Percentiles rank a stretch among this genome's conserved stretches.
phyloP scores from a whole-genome alignment of 208 protist species.

The Entamoeba dispar region DNA sequence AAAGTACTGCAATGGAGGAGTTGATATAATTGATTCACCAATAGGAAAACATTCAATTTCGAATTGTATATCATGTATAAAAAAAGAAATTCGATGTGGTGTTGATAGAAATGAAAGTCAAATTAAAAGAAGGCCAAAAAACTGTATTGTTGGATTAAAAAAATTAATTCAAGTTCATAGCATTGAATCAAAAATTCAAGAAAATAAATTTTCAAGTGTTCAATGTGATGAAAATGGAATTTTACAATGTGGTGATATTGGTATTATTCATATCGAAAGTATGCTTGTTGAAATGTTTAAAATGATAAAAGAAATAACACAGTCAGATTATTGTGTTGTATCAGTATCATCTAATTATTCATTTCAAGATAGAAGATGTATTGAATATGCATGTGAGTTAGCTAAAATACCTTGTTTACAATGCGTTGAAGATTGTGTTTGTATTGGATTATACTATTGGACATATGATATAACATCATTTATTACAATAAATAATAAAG shows the following conservation, averaged over 20 bases:
- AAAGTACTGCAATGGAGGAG: not conserved
- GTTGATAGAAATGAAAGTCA: not conserved
- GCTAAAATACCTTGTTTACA: not conserved
- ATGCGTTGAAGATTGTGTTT: not conserved
- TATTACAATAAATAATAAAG: no score
- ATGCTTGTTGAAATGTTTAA: not conserved
- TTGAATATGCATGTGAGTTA: not conserved
- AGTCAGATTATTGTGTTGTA: not conserved
- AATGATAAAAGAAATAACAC: not conserved
- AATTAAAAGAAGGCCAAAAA: not conserved
- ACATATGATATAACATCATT: not conserved
- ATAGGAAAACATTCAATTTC: not conserved
- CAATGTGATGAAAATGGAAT: no score
- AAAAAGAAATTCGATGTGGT: not conserved
- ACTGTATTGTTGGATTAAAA: not conserved
- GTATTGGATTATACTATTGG: not conserved
- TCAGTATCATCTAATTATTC: not conserved
- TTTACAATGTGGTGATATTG: no score
- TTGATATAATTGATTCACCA: not conserved
- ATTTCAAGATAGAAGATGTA: not conserved
- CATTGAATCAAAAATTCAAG: not conserved
- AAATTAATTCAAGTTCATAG: not conserved
- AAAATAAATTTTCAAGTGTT: not conserved
- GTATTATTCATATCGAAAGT: not conserved
- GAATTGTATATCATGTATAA: not conserved